phyloP scores from a whole-genome alignment of 345 rosid genomes.

The Citrus unshiu region DNA sequence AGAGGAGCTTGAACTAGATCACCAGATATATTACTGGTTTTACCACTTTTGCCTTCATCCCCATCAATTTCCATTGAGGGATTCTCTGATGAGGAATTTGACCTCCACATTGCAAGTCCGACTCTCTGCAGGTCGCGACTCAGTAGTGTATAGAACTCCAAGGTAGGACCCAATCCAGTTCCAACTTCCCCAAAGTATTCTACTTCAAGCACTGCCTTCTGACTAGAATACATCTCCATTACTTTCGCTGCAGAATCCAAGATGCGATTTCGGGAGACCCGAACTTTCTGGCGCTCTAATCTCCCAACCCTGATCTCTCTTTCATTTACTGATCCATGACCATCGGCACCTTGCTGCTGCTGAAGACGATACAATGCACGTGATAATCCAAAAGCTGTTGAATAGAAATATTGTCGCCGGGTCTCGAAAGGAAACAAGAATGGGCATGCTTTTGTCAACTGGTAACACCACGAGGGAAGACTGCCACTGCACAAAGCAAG shows the following conservation, averaged over 20 bases:
- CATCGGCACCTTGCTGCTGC: conserved; percentile 99
- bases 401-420: conserved; percentile 90
- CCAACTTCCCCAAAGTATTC: conserved; percentile 99
- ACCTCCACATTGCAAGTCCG: conserved; percentile 94
- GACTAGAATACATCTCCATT: conserved; percentile 99
- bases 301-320: conserved; percentile 96
- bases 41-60: conserved; percentile 47
- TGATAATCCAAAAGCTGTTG: conserved; percentile 98
- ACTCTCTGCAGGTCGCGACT: conserved; percentile 91
- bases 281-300: conserved; percentile 97
- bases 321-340: conserved; percentile 74
- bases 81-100: conserved; percentile 49
- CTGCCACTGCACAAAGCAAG: conserved; percentile 99
- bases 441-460: conserved; percentile 94
- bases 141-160: conserved; percentile 93
- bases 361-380: conserved; percentile 96
- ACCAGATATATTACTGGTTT: conserved; percentile 32
- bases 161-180: conserved; percentile 97
- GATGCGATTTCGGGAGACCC: conserved; percentile 94
- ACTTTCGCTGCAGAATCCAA: conserved; percentile 99
- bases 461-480: conserved; percentile 97
- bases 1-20: conserved; percentile 74
- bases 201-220: conserved; percentile 97
- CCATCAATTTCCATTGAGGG: conserved; percentile 53
- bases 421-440: conserved; percentile 98